Percentiles rank a stretch among this genome's conserved stretches.
phyloP scores from a whole-genome alignment of 345 rosid species.

The Citrus hindsii region DNA sequence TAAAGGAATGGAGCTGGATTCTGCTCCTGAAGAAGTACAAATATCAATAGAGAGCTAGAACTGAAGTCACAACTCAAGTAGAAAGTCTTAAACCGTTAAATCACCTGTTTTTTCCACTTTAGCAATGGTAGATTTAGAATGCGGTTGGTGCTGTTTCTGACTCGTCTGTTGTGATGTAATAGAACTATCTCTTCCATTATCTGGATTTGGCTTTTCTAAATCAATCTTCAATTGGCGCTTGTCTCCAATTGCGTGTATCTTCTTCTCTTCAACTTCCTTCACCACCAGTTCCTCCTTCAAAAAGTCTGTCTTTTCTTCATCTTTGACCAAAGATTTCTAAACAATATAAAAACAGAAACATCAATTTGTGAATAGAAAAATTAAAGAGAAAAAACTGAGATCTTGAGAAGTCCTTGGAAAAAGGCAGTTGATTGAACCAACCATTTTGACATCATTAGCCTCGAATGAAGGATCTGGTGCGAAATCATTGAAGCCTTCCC shows the following conservation, averaged over 20 bases:
- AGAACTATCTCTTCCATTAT: slow-evolving; percentile 21
- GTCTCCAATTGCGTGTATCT: slow-evolving; percentile 5
- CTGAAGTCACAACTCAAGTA: background rate
- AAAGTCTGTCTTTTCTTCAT: slow-evolving; percentile 9
- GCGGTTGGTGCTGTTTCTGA: slow-evolving; percentile 22
- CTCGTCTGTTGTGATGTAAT: slow-evolving; percentile 17
- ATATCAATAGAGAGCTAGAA: background rate
- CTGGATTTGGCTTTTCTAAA: slow-evolving; percentile 32
- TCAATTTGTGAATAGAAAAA: background rate
- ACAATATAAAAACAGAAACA: background rate
- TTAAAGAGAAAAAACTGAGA: background rate
- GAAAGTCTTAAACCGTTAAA: background rate
- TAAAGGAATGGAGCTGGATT: slow-evolving; percentile 32
- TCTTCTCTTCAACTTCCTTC: slow-evolving; percentile 16
- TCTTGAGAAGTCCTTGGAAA: background rate
- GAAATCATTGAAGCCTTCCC: slow-evolving; percentile 15
- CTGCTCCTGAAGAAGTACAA: slow-evolving; percentile 28
- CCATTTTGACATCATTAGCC: slow-evolving; percentile 13
- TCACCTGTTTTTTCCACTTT: slow-evolving; percentile 36
- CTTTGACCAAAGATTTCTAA: slow-evolving; percentile 22
- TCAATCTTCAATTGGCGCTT: slow-evolving; percentile 33
- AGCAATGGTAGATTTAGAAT: slow-evolving; percentile 12
- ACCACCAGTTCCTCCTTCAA: slow-evolving; percentile 18
- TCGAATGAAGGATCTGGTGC: slow-evolving; percentile 18
- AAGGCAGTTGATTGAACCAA: slow-evolving; percentile 8